A percentile compares a stretch with the other conserved stretches of the same genome.
phyloP scores from a whole-genome alignment of 352 stramenopile species.

The Pythium volutum region DNA sequence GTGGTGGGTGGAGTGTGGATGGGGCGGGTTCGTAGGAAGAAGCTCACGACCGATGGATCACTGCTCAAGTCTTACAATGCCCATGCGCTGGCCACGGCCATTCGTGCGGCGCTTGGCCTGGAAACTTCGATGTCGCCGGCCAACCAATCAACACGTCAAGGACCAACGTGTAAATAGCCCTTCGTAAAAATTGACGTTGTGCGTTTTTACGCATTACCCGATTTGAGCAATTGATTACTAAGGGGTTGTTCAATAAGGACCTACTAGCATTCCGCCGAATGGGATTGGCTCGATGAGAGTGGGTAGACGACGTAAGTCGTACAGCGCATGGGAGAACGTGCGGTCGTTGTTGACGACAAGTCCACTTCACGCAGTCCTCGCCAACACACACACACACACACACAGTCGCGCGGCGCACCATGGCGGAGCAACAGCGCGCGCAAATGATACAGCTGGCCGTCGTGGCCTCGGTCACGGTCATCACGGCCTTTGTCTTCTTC shows the following conservation, averaged over 20 bases:
- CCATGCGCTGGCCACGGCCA: not conserved
- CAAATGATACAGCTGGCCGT: slow-evolving; percentile 61
- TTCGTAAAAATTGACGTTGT: slow-evolving; percentile 13
- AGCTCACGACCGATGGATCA: slow-evolving; percentile 91
- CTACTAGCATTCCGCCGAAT: not conserved
- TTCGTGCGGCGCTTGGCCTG: not conserved
- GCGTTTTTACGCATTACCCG: slow-evolving; percentile 10
- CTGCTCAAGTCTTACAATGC: slow-evolving; percentile 43
- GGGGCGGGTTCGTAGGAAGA: slow-evolving; percentile 16
- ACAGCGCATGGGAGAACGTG: slow-evolving; percentile 23
- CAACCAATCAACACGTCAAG: slow-evolving; percentile 24
- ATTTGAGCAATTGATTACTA: not conserved
- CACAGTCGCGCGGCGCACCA: no score
- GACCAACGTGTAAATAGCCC: slow-evolving; percentile 6
- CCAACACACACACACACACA: no score
- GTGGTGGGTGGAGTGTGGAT: slow-evolving; percentile 4
- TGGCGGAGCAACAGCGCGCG: slow-evolving; percentile 33
- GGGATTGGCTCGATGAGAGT: slow-evolving; percentile 2
- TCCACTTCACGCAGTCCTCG: not conserved
- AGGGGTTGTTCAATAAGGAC: not conserved
- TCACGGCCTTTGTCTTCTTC: slow-evolving; percentile 56
- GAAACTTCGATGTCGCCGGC: slow-evolving; percentile 25
- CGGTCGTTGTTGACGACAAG: slow-evolving; percentile 3
- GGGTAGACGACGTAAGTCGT: not conserved
- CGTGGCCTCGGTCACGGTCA: slow-evolving; percentile 67